These are phyloP conservation scores for Phytopythium vexans DNA, from an alignment of 352 stramenopile genomes.

Conservation along the genomic window DNA sequence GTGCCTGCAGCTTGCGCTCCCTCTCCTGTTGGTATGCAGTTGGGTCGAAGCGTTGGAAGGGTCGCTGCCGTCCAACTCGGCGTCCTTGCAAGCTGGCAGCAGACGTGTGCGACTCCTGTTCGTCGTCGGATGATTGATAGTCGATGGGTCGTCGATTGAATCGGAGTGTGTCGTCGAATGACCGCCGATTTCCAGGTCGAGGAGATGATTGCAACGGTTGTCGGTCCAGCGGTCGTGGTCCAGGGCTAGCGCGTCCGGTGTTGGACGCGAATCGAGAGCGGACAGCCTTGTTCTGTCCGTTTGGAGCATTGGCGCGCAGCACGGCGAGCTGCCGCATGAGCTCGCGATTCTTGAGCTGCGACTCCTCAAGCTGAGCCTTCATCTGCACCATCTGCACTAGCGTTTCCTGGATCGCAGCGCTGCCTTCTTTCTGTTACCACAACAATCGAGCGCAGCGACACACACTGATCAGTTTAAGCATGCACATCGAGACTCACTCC, in stretches of 20 bases:
- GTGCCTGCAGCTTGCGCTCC: conserved; percentile 45
- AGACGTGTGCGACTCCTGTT: conserved; percentile 3
- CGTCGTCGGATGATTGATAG: conserved; percentile 4
- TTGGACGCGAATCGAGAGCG: background rate
- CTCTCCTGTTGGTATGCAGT: conserved; percentile 81
- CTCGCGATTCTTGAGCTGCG: conserved; percentile 74
- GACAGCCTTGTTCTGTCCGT: conserved; percentile 7
- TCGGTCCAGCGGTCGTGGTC: too few species aligned
- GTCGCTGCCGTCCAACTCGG: conserved; percentile 6
- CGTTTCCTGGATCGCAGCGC: conserved; percentile 45
- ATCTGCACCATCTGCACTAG: conserved; percentile 53
- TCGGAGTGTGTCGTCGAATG: background rate
- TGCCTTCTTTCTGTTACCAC: conserved; percentile 43
- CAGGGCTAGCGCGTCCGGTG: background rate
- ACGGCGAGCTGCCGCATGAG: conserved; percentile 72
- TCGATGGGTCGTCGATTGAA: background rate
- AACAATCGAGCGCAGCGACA: conserved; percentile 2
- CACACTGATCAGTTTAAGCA: too few species aligned
- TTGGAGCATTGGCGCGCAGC: conserved; percentile 33
- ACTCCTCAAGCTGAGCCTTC: conserved; percentile 57
- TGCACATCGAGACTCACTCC: too few species aligned
- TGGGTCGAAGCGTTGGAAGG: conserved; percentile 72
- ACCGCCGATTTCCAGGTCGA: background rate
- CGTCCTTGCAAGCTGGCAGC: conserved; percentile 7
- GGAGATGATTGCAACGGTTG: too few species aligned